Base-by-base conservation (phyloP, 2,329 filamentous ascomycete species). In the Daldinia eschscholtzii region DNA sequence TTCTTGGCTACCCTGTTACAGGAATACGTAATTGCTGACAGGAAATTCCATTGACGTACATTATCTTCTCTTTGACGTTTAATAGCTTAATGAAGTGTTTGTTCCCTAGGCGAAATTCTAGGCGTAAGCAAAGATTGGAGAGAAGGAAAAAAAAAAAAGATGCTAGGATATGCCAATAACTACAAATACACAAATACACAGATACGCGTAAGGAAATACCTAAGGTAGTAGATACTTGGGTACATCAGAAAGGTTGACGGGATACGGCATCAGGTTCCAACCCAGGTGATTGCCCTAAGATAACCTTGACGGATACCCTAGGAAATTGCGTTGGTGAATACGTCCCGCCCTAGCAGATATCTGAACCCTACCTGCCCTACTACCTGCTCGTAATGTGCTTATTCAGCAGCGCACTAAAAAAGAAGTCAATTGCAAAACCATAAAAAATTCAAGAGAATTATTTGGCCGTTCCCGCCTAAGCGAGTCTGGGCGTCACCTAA, bases 351-450 rank as follows among this genome's bases (percentile, higher is more conserved):
- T 63, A 61, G 23, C 44, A 64, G 23, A 57, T 41, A 20, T 44
- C 50, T 46, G 53, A 71, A 70, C 70, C 70, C 70, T 71, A 71
- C 52, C 28, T 65, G 26, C 20, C 46, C 46, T 52, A 52, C 26
- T 52, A 52, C n/a, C 46, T 48, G 15, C 26, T 3, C 46, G 10
- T 12, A 18, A 4, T 13, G 6, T 20, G 64, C 65, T 72, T 41
- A 72, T 33, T 70, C 64, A 72, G 53, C 70, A 39, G 60, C 70
- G 70, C 70, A 72, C 70, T 68, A 72, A 72, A 65, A 58, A 39
- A 2, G 26, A 50, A 13, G 52, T n/a, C 52, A 68, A 68, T 70
- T 69, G 62, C 58, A 61, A 61, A 65, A 55, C 41, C 64, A 66
- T 62, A 62, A 35, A 55, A 26, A 56, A 48, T 42, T 12, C 44